These are phyloP conservation scores for Lipomyces kockii DNA, from an alignment of 805 yeast species.

Conservation along the genomic window DNA sequence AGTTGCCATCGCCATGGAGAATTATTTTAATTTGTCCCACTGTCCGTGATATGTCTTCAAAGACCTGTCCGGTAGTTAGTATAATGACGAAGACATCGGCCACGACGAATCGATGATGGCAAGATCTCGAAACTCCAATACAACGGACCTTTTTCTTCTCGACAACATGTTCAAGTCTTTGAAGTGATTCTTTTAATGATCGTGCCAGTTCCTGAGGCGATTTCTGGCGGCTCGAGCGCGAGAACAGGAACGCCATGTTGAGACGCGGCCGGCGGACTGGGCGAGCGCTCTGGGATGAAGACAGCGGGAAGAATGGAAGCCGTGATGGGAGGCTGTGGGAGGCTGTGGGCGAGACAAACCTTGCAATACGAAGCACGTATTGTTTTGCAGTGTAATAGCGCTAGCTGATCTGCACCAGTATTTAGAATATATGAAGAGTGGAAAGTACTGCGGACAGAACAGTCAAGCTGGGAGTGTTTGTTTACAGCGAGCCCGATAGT, in stretches of 20 bases:
- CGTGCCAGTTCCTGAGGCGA: constrained; percentile 84
- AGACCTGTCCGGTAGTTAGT: constrained; percentile 50
- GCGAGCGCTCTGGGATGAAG: neutral
- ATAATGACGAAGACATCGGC: neutral
- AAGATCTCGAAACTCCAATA: constrained; percentile 38
- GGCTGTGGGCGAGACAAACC: neutral
- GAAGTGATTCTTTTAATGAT: constrained; percentile 71
- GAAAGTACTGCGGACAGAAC: neutral
- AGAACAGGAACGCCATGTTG: constrained; percentile 85
- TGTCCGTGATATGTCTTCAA: constrained; percentile 74
- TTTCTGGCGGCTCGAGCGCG: constrained; percentile 73
- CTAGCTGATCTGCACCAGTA: neutral
- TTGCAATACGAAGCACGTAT: neutral
- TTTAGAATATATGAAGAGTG: neutral
- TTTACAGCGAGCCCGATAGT: neutral
- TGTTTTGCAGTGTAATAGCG: neutral
- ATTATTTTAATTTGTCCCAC: constrained; percentile 67
- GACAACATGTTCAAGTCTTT: constrained; percentile 41
- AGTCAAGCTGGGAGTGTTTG: neutral
- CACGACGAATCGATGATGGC: constrained; percentile 25
- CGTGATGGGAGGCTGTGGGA: neutral
- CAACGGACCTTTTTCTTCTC: constrained; percentile 49
- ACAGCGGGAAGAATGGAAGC: neutral
- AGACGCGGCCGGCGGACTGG: constrained; percentile 7
- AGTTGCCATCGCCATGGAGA: constrained; percentile 66